Evolutionary conservation across 768 basidiomycete genomes (phyloP).

Genomic region (Crepidotus variabilis): DNA sequence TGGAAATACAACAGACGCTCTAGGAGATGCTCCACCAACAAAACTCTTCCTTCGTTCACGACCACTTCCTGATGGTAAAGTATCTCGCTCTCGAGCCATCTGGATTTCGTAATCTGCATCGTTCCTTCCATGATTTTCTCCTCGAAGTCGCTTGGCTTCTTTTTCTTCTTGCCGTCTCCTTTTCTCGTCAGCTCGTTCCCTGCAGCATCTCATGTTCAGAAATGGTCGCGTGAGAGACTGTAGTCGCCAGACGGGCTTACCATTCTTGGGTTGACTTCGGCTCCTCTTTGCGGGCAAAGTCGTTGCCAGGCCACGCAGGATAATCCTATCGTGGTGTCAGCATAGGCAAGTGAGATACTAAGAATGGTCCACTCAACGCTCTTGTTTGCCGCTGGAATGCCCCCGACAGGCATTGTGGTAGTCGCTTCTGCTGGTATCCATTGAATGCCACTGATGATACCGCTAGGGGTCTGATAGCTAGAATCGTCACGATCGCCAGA

Average conservation of each 20-base stretch:
- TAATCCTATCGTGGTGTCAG: not conserved
- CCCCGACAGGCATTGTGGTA: constrained; percentile 53
- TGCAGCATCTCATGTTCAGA: constrained; percentile 13
- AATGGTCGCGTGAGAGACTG: not conserved
- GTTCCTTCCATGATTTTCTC: constrained; percentile 39
- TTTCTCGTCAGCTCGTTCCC: constrained; percentile 46
- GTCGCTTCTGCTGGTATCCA: constrained; percentile 73
- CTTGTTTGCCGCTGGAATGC: constrained; percentile 15
- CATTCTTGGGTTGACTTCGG: constrained; percentile 42
- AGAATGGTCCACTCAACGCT: not conserved
- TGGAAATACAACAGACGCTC: constrained; percentile 28
- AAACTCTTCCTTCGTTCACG: constrained; percentile 56
- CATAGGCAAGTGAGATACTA: not conserved
- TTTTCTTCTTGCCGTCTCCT: constrained; percentile 43
- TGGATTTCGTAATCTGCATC: constrained; percentile 54
- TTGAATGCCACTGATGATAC: constrained; percentile 63
- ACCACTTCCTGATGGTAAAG: constrained; percentile 24
- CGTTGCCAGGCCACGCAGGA: not conserved
- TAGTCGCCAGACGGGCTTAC: constrained; percentile 22
- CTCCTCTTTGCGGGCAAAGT: constrained; percentile 34
- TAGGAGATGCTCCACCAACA: constrained; percentile 33
- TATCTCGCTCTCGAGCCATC: constrained; percentile 55
- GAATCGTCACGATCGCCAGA: constrained; percentile 20
- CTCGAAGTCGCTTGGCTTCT: constrained; percentile 41
- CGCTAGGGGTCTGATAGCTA: constrained; percentile 72